Base-by-base conservation (phyloP, 352 stramenopile genomes). In the Blastocystis sp. region DNA sequence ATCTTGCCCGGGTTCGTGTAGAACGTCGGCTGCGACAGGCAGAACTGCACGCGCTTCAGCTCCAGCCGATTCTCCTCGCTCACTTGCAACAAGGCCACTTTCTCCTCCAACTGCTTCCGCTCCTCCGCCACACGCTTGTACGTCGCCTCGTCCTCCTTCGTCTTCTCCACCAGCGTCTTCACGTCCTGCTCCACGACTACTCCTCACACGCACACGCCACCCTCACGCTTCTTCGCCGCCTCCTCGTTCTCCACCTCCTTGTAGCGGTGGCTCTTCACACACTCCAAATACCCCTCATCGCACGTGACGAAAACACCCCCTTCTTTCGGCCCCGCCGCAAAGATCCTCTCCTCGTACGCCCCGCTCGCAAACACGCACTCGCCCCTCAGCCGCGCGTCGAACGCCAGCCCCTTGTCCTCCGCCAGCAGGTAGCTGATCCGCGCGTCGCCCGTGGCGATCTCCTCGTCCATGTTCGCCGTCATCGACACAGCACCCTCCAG, bases 381-480 rank as follows among this genome's bases (percentile, higher is more conserved):
- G 40, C 62, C 52, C 59, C 62, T 64, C 34, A 81, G 34, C 23
- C 21, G 11, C 21, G n/a, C 38, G 52, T 81, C 52, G 40, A 81
- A 67, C 21, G 19, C 21, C 10, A 81, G 40, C 11, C 71, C 45
- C 0, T 81, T 48, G 14, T 66, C 71, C 48, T 56, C 14, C n/a
- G 19, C 5, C 43, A 81, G 11, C 40, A 81, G 56, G 62, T 81
- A 53, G 21, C 45, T 66, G 21, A 81, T 81, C 23, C 71, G n/a
- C 21, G 43, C 65, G 0, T 43, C 48, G 5, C 71, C 71, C n/a
- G 38, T 41, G 9, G 52, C 28, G n/a, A 66, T 66, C 11, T 81
- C 71, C 38, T 81, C 71, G 40, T 81, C 71, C 71, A 81, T 64
- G 34, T 65, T 64, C 0, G 40, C 45, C 3, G 71, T 81, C 11